Base-by-base conservation (phyloP, 148 eudicot genomes). In the Persicaria tinctoria region DNA sequence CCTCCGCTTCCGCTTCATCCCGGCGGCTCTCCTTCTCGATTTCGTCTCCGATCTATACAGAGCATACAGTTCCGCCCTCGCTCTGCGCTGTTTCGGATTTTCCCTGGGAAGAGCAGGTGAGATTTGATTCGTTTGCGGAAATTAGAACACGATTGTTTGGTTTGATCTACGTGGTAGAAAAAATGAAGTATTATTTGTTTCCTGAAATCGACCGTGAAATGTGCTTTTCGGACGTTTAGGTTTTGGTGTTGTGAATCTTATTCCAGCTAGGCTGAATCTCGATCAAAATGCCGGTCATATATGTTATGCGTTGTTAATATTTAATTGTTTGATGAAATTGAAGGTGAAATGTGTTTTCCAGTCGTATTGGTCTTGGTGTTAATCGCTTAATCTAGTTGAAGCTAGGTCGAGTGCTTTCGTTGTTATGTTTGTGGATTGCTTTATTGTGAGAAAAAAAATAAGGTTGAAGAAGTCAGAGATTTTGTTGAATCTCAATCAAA, bases 101-200 rank as follows among this genome's bases (percentile, higher is more conserved):
- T 82, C 72, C 98, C 97, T 1, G 89, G 91, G 96, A 95, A 84
- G 79, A 89, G 13, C 97, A 91, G 98, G 97, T 90, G 62, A 18
- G 48, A 50, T 6, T 68, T 76, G 62, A 50, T 5, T 50, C 53
- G 12, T 50, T 50, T 50, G 12, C 53, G 6, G 53, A 50, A 50
- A 10, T 7, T 8, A 50, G 46, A 64, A 11, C 11, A 8, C 48
- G 17, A 63, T 66, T 66, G 14, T 66, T 14, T 66, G 18, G 70
- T 66, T 66, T 66, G n/a, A 66, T 66, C 8, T 44, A 48, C 0
- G 48, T 41, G 13, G 46, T 13, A 41, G 48, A 12, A 13, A 32
- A 12, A 13, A 32, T 32, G 41, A 32, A 32, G 41, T 32, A 32
- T 66, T 44, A 16, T 14, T 66, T 66, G 18, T 3, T 18, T 57